Evolutionary conservation across 1,284 basidiomycete genomes (phyloP).

Genomic region (Xerocomus nothofagi): DNA sequence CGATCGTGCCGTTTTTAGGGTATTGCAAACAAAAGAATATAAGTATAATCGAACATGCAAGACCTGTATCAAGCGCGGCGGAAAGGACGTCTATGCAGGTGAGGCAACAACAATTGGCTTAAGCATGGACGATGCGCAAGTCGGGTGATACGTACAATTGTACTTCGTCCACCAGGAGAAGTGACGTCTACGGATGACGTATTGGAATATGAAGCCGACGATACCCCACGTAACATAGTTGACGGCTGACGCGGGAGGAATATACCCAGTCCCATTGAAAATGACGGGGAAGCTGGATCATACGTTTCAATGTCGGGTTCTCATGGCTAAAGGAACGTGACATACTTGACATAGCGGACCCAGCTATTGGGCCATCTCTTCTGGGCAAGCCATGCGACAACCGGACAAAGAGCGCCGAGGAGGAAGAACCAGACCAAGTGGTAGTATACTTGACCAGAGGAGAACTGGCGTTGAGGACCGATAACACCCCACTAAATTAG

Average conservation of each 20-base stretch:
- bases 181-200: slow-evolving; percentile 47
- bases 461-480: slow-evolving; percentile 40
- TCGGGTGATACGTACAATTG: slow-evolving; percentile 37
- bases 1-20: slow-evolving; percentile 46
- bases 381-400: slow-evolving; percentile 40
- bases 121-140: not conserved
- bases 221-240: slow-evolving; percentile 53
- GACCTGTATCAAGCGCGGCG: slow-evolving; percentile 51
- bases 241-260: slow-evolving; percentile 50
- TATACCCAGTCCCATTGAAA: slow-evolving; percentile 50
- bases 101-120: not conserved
- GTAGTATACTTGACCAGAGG: slow-evolving; percentile 30
- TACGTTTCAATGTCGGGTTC: not conserved
- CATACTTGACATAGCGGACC: slow-evolving; percentile 48
- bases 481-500: slow-evolving; percentile 40
- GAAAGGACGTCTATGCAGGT: slow-evolving; percentile 43
- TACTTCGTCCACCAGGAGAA: slow-evolving; percentile 60
- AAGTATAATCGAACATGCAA: slow-evolving; percentile 44
- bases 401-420: slow-evolving; percentile 48
- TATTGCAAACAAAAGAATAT: slow-evolving; percentile 52
- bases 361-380: slow-evolving; percentile 45
- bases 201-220: slow-evolving; percentile 57
- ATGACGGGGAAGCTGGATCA: slow-evolving; percentile 48
- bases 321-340: not conserved
- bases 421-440: slow-evolving; percentile 56